Conservation (phyloP, 768 basidiomycete species). For the Ephemerocybe angulata region DNA sequence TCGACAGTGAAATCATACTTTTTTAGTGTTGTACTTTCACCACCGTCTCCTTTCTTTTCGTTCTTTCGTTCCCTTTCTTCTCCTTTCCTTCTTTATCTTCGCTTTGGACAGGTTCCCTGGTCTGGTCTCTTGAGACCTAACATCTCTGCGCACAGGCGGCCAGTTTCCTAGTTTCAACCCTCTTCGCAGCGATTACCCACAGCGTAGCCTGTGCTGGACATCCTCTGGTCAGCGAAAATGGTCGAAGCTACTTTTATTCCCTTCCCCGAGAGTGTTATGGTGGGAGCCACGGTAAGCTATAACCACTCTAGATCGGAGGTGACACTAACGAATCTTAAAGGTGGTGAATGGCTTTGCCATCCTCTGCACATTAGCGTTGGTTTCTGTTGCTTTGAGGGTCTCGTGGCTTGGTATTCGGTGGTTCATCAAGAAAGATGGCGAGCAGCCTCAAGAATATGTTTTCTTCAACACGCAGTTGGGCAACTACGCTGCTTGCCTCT, state of each 20-base stretch:
- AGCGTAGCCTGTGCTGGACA: conserved; percentile 2
- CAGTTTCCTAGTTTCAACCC: conserved; percentile 12
- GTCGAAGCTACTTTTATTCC: conserved; percentile 21
- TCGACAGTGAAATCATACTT: too few species aligned
- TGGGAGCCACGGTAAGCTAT: conserved; percentile 36
- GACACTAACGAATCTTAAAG: conserved; percentile 20
- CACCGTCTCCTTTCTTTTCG: conserved; percentile 11
- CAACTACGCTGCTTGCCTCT: conserved; percentile 60
- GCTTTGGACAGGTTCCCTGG: conserved; percentile 33
- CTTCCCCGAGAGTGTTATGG: conserved; percentile 29
- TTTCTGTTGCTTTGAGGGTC: conserved; percentile 46
- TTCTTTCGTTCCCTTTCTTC: conserved; percentile 16
- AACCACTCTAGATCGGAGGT: background rate
- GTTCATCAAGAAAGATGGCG: conserved; percentile 21
- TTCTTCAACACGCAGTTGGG: conserved; percentile 75
- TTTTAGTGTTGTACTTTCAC: conserved; percentile 2
- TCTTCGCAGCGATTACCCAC: conserved; percentile 3
- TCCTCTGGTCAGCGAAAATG: conserved; percentile 11
- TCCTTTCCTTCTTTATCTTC: conserved; percentile 19
- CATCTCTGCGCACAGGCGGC: conserved; percentile 41
- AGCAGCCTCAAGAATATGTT: conserved; percentile 42
- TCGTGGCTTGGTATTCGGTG: conserved; percentile 43
- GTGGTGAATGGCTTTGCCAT: conserved; percentile 51
- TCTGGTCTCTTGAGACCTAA: conserved; percentile 22
- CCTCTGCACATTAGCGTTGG: conserved; percentile 50